Conservation (phyloP, 2,329 filamentous ascomycete species). For the Aspergillus fructus region DNA sequence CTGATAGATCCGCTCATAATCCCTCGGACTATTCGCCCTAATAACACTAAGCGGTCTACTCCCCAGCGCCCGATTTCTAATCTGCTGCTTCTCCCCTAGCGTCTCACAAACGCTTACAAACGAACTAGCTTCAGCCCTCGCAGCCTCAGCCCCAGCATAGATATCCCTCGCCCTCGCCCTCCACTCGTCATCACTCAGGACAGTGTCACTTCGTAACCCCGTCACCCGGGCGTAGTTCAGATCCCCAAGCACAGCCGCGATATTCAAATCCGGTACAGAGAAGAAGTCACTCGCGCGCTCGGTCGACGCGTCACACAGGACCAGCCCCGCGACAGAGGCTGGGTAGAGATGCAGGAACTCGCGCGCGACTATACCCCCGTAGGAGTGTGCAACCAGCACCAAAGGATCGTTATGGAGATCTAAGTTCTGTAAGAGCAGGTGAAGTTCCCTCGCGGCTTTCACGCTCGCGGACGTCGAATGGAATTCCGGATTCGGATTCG, state of each 20-base stretch:
- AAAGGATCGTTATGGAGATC: slow-evolving; percentile 3
- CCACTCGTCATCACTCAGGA: slow-evolving; percentile 37
- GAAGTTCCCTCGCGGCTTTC: slow-evolving; percentile 22
- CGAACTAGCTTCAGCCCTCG: slow-evolving; percentile 22
- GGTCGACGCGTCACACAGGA: slow-evolving; percentile 37
- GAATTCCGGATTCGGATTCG: neutral
- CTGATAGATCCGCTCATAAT: slow-evolving; percentile 35
- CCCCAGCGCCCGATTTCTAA: slow-evolving; percentile 26
- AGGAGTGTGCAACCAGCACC: slow-evolving; percentile 41
- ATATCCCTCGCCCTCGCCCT: slow-evolving; percentile 31
- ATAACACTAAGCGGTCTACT: slow-evolving; percentile 37
- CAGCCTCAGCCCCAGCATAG: slow-evolving; percentile 20
- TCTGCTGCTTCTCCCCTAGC: slow-evolving; percentile 33
- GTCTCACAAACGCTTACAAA: slow-evolving; percentile 26
- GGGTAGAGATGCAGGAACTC: slow-evolving; percentile 37
- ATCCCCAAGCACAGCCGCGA: slow-evolving; percentile 30
- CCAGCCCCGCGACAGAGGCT: slow-evolving; percentile 35
- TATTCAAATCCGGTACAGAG: slow-evolving; percentile 29
- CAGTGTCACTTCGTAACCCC: slow-evolving; percentile 27
- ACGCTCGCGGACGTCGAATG: slow-evolving; percentile 18
- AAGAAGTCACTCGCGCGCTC: slow-evolving; percentile 35
- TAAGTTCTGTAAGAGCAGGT: too few species aligned
- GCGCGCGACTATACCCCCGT: slow-evolving; percentile 40
- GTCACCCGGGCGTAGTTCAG: slow-evolving; percentile 34
- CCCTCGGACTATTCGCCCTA: slow-evolving; percentile 30